These are phyloP conservation scores for Pseudogymnoascus sp. DNA, from an alignment of 2,329 filamentous ascomycete species.

Conservation along the genomic window DNA sequence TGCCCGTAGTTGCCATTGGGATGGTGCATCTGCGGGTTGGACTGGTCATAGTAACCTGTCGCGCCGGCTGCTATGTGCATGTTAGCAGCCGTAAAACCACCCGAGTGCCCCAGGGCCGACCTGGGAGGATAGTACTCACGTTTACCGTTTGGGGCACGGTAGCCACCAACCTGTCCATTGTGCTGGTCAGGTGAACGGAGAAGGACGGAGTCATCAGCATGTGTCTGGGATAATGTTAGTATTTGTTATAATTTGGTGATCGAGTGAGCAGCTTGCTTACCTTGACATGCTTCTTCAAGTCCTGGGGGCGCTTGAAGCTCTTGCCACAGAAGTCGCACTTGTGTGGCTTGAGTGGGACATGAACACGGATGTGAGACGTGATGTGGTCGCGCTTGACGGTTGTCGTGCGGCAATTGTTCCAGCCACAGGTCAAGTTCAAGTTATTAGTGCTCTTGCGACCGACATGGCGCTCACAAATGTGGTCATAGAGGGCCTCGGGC, in stretches of 20 bases:
- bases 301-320: conserved; percentile 97
- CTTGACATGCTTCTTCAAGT: conserved; percentile 99
- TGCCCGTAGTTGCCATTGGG: conserved; percentile 42
- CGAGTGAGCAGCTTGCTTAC: conserved; percentile 30
- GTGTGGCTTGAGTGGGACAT: conserved; percentile 97
- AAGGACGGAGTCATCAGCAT: conserved; percentile 86
- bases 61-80: conserved; percentile 27
- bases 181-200: conserved; percentile 32
- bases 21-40: conserved; percentile 53
- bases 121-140: conserved; percentile 33
- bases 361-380: conserved; percentile 95
- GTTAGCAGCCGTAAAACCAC: conserved; percentile 27
- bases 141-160: conserved; percentile 47
- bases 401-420: conserved; percentile 91
- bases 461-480: conserved; percentile 96
- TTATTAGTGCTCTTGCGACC: conserved; percentile 99
- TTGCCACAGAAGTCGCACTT: conserved; percentile 99
- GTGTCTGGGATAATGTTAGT: conserved; percentile 49
- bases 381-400: conserved; percentile 99
- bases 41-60: conserved; percentile 52
- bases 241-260: conserved; percentile 6
- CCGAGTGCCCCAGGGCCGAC: neutral
- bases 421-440: conserved; percentile 92
- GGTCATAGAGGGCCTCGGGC: conserved; percentile 50
- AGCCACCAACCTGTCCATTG: conserved; percentile 33